These are phyloP conservation scores for Fusarium nisikadoi DNA, from an alignment of 2,329 filamentous ascomycete species.

Conservation along the genomic window DNA sequence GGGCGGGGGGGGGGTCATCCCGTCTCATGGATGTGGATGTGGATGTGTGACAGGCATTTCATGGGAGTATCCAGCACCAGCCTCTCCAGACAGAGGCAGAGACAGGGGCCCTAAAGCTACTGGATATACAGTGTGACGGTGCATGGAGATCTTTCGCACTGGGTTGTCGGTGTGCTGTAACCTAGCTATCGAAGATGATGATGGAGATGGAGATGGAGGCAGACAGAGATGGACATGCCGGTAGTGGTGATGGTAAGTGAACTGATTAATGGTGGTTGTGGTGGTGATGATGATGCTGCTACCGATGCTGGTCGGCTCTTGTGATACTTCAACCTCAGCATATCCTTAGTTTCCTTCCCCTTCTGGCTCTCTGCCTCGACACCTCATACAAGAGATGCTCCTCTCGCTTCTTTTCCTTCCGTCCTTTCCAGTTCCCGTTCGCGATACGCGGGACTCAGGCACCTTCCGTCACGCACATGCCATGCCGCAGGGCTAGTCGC, in stretches of 20 bases:
- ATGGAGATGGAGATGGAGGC: conserved; percentile 2
- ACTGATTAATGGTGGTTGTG: no score
- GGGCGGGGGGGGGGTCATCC: conserved; percentile 34
- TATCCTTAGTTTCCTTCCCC: conserved; percentile 30
- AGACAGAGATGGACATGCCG: conserved; percentile 9
- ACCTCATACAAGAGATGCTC: neutral
- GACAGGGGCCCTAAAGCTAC: neutral
- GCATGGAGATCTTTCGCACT: conserved; percentile 28
- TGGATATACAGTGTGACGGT: conserved; percentile 11
- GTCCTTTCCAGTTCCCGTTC: conserved; percentile 35
- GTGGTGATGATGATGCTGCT: no score
- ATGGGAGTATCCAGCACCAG: conserved; percentile 1
- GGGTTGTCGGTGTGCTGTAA: conserved; percentile 4
- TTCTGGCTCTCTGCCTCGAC: conserved; percentile 24
- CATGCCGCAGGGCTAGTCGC: conserved; percentile 36
- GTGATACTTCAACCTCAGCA: conserved; percentile 19
- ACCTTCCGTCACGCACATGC: conserved; percentile 29
- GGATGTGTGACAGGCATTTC: conserved; percentile 34
- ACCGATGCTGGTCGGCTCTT: conserved; percentile 16
- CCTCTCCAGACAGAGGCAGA: neutral
- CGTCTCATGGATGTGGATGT: conserved; percentile 33
- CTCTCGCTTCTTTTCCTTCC: conserved; percentile 31
- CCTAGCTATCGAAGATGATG: conserved; percentile 1
- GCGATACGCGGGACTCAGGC: conserved; percentile 34
- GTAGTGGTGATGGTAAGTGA: neutral